Evolutionary conservation across 345 rosid species (phyloP), one percentile per base, ranked within the genome.

Genomic region (Kernera saxatilis): DNA sequence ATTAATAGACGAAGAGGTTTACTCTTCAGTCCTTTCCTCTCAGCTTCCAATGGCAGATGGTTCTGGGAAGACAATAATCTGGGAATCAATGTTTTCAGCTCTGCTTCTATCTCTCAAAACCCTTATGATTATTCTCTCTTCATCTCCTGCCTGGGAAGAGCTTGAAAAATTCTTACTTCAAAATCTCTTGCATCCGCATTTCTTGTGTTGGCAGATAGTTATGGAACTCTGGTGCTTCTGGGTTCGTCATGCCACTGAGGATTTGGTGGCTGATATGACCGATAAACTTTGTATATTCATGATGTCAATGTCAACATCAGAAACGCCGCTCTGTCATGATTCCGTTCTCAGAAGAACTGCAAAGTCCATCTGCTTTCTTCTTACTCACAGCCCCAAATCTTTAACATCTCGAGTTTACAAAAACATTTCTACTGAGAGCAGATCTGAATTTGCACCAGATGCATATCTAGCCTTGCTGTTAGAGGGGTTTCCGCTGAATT

Each of bases 151-250:
- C 46, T 88, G 96, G 97, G 81, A 61, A 77, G 93, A 85, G 48
- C 9, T 91, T 33, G 81, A 77, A 56, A 77, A 74, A 77, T 85
- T 89, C 82, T 71, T 94, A 75, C 77, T 89, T 30, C 85, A 85
- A 49, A 94, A 89, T 82, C 79, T 94, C 64, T 83, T 86, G 76
- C 96, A 94, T 78, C 95, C 96, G 46, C 93, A 94, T 77, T 79
- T 79, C 73, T 85, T 89, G 68, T 91, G 99, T 72, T 79, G 84
- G 84, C 95, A 94, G 81, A 82, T 86, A 58, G 77, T 88, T 26
- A 62, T 79, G 85, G 99, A 94, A 67, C 88, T 94, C 41, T 88
- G 89, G 92, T 82, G 96, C 85, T 94, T 93, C 73, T 66, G 86
- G 79, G 68, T 82, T 69, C 82, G 90, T 35, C 77, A 86, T 77